These are phyloP conservation scores for Trametes meyenii DNA, from an alignment of 768 basidiomycete species.

Conservation along the genomic window DNA sequence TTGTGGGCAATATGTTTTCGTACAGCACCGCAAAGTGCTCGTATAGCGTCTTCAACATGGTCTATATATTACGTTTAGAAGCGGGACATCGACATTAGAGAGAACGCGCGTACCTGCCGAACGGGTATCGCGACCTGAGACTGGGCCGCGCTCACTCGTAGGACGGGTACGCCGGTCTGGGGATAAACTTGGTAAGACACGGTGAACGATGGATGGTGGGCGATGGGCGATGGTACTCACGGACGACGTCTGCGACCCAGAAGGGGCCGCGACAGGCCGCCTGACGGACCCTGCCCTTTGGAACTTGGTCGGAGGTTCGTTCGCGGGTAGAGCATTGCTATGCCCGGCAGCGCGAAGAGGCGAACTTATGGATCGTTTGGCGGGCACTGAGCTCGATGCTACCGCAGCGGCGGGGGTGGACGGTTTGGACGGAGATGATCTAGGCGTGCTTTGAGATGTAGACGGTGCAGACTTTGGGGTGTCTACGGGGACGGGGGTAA, in stretches of 20 bases:
- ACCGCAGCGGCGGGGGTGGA: neutral
- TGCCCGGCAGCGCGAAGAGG: conserved; percentile 18
- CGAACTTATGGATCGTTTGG: conserved; percentile 34
- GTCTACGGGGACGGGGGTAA: conserved; percentile 44
- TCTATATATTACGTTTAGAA: conserved; percentile 39
- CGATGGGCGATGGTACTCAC: conserved; percentile 24
- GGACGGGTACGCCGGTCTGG: conserved; percentile 64
- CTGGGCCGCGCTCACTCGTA: conserved; percentile 65
- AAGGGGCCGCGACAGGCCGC: conserved; percentile 47
- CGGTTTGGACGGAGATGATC: conserved; percentile 22
- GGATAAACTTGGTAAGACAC: neutral
- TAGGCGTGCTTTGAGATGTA: conserved; percentile 17
- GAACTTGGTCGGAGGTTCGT: conserved; percentile 67
- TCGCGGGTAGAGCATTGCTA: conserved; percentile 19
- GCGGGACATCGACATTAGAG: neutral
- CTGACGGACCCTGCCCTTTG: conserved; percentile 52
- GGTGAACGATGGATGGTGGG: neutral
- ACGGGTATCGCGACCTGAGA: conserved; percentile 76
- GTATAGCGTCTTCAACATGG: conserved; percentile 74
- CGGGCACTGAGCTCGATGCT: conserved; percentile 25
- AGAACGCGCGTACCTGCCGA: conserved; percentile 57
- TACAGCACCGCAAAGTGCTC: conserved; percentile 77
- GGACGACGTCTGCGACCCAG: conserved; percentile 37
- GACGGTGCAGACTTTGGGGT: conserved; percentile 24
- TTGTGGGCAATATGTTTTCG: conserved; percentile 49